phyloP scores from a whole-genome alignment of 257 asterid species.

The Oldenlandia corymbosa region DNA sequence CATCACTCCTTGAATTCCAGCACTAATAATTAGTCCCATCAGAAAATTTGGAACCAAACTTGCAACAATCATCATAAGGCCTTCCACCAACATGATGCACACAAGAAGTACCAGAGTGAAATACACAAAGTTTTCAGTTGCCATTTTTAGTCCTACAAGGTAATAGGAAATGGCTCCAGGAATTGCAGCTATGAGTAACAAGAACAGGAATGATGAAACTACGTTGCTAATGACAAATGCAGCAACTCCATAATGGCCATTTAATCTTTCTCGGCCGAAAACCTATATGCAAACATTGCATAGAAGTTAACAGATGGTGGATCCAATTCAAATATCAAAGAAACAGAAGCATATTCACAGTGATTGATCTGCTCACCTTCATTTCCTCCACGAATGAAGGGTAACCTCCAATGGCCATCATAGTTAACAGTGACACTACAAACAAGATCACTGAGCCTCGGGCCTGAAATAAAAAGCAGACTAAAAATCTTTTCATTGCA shows the following conservation, averaged over 20 bases:
- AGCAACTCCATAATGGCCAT: conserved; percentile 53
- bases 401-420: too few relatives aligned
- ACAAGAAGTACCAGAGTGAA: conserved; percentile 36
- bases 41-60: conserved; percentile 57
- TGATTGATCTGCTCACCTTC: too few relatives aligned
- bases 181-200: conserved; percentile 41
- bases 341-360: background rate
- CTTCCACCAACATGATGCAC: conserved; percentile 65
- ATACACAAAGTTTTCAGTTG: conserved; percentile 26
- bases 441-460: conserved; percentile 49
- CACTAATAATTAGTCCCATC: conserved; percentile 42
- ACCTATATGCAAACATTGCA: conserved; percentile 30
- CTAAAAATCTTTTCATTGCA: background rate
- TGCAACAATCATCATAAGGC: conserved; percentile 65
- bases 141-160: conserved; percentile 37
- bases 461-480: conserved; percentile 23
- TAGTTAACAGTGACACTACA: conserved; percentile 22
- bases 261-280: conserved; percentile 46
- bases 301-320: background rate
- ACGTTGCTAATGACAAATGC: conserved; percentile 50
- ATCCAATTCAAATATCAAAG: background rate
- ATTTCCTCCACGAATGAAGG: too few relatives aligned
- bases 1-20: conserved; percentile 61
- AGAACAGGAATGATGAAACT: conserved; percentile 44
- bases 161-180: conserved; percentile 51